Evolutionary conservation across 495 filamentous ascomycete species (phyloP).

Genomic region (Neurospora sp.): DNA sequence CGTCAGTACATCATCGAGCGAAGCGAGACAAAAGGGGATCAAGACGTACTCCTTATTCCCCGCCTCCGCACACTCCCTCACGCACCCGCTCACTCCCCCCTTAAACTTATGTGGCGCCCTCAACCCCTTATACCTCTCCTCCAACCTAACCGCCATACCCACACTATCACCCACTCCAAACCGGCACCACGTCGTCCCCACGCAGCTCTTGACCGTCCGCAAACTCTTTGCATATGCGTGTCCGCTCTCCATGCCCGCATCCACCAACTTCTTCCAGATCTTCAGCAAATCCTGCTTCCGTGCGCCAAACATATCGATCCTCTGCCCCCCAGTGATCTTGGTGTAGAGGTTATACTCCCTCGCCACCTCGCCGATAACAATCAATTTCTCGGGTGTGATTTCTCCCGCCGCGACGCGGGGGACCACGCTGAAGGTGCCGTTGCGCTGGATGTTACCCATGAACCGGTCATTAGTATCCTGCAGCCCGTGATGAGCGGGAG

Average conservation of each 20-base stretch:
- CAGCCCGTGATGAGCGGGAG: slow-evolving; percentile 60
- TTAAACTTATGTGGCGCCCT: slow-evolving; percentile 90
- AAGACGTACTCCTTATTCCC: slow-evolving; percentile 78
- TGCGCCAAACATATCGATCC: slow-evolving; percentile 94
- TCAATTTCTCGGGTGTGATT: slow-evolving; percentile 84
- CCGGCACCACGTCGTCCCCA: slow-evolving; percentile 90
- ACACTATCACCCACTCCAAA: slow-evolving; percentile 93
- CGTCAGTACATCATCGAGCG: slow-evolving; percentile 4
- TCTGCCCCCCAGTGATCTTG: slow-evolving; percentile 92
- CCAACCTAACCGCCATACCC: slow-evolving; percentile 88
- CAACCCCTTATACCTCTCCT: slow-evolving; percentile 92
- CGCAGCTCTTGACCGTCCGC: slow-evolving; percentile 88
- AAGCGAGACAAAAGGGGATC: background rate
- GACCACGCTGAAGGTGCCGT: slow-evolving; percentile 87
- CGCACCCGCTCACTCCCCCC: slow-evolving; percentile 83
- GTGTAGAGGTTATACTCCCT: slow-evolving; percentile 84
- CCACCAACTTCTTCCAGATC: slow-evolving; percentile 82
- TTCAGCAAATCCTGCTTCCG: slow-evolving; percentile 80
- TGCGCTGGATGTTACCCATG: slow-evolving; percentile 89
- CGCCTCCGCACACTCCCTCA: slow-evolving; percentile 89
- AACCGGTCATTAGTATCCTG: slow-evolving; percentile 94
- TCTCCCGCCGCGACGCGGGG: slow-evolving; percentile 81
- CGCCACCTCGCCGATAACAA: slow-evolving; percentile 79
- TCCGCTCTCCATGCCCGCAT: slow-evolving; percentile 90
- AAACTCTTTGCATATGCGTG: slow-evolving; percentile 92